Percentiles rank a stretch among this genome's conserved stretches.
Conservation (phyloP, 2,329 filamentous ascomycete species). For the Diaporthe sp. region DNA sequence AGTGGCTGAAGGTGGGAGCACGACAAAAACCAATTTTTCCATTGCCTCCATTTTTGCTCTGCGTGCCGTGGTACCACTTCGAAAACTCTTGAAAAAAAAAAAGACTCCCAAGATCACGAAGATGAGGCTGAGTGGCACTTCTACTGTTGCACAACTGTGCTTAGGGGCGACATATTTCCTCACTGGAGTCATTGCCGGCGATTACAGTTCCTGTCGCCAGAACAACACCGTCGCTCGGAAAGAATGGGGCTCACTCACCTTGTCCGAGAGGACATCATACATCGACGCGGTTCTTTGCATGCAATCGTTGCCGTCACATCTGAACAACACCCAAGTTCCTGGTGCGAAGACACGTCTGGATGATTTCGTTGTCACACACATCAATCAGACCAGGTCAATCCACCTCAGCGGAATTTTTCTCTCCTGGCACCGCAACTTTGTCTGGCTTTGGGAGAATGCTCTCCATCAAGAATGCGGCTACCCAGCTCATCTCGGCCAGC, state of each 20-base stretch:
- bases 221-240: background rate
- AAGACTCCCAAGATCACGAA: background rate
- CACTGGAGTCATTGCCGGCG: background rate
- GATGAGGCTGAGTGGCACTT: background rate
- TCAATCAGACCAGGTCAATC: conserved; percentile 35
- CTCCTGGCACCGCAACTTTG: conserved; percentile 32
- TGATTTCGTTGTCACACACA: conserved; percentile 47
- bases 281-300: conserved; percentile 14
- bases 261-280: background rate
- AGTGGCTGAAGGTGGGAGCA: background rate
- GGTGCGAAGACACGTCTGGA: conserved; percentile 43
- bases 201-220: background rate
- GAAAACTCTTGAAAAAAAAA: background rate
- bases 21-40: no score
- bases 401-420: conserved; percentile 31
- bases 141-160: background rate
- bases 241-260: background rate
- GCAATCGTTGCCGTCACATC: background rate
- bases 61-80: background rate
- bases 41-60: no score
- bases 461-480: conserved; percentile 34
- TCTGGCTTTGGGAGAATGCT: conserved; percentile 6
- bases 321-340: background rate
- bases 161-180: background rate
- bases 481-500: conserved; percentile 42